Base-by-base conservation (phyloP, 2,329 filamentous ascomycete genomes). In the Hypoxylon sp. region DNA sequence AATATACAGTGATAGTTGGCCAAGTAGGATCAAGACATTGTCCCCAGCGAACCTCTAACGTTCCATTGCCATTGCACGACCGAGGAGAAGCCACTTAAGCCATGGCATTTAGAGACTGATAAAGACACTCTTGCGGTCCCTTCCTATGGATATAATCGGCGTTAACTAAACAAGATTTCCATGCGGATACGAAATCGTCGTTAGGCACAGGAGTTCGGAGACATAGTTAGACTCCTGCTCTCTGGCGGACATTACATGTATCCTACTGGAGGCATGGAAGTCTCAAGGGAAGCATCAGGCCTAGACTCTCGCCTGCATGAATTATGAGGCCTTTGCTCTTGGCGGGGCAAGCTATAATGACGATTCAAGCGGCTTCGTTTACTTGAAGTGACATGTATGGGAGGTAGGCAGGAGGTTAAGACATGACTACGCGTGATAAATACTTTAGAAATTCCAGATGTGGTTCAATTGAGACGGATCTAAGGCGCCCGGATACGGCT, bases 221-320 rank as follows among this genome's bases (percentile, higher is more conserved):
- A 46, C 11, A 36, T 26, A 46, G 7, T 22, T 56, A 56, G 38
- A 56, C 40, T 55, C 52, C 52, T 55, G 36, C 46, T 55, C 40
- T 52, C 49, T 33, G 49, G 49, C 11, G 5, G 12, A 30, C 18
- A n/a, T 8, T 4, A 30, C 9, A 20, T 30, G 22, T 8, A 3
- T 14, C 8, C 28, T 12, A 9, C 20, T 22, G 1, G 18, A 22
- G 8, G 8, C 16, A 36, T 12, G 14, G 30, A 32, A 3, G 7
- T 18, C 6, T 11, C 2, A 18, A 12, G 9, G n/a, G 45, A 20
- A 49, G n/a, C 22, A 28, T 22, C 32, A 32, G 12, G 12, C 45
- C 30, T 32, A 18, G 33, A 7, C n/a, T 4, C 8, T 32, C 12
- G 11, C 8, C 4, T 22, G 16, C 11, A 20, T 49, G 1, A n/a